phyloP scores from a whole-genome alignment of 2,329 filamentous ascomycete genomes.

The Aspergillus calidoustus region DNA sequence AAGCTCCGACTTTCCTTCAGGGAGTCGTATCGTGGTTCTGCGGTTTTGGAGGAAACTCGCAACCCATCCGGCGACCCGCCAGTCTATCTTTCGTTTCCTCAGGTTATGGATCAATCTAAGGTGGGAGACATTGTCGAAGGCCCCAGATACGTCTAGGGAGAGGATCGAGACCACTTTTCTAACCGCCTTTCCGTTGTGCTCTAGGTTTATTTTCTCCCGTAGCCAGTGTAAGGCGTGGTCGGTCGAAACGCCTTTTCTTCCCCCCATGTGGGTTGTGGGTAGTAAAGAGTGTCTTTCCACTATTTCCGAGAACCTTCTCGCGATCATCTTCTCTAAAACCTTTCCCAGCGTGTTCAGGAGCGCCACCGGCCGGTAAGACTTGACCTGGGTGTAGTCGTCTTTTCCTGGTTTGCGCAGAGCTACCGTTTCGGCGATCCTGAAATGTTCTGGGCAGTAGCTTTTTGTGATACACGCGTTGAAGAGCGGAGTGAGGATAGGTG shows the following conservation, averaged over 20 bases:
- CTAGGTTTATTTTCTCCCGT: not conserved
- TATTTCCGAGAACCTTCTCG: slow-evolving; percentile 21
- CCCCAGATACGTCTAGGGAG: slow-evolving; percentile 13
- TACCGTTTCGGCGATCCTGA: slow-evolving; percentile 11
- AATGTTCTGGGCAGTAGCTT: slow-evolving; percentile 15
- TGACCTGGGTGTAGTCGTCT: slow-evolving; percentile 22
- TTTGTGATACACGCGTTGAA: too few species aligned
- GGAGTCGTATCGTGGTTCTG: too few species aligned
- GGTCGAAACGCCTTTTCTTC: not conserved
- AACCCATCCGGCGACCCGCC: not conserved
- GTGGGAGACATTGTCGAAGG: slow-evolving; percentile 22
- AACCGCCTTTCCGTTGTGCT: slow-evolving; percentile 2
- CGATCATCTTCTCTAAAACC: slow-evolving; percentile 26
- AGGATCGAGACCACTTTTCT: not conserved
- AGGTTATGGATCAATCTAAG: slow-evolving; percentile 19
- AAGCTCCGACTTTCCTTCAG: too few species aligned
- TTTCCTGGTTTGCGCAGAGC: slow-evolving; percentile 28
- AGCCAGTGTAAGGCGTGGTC: slow-evolving; percentile 11
- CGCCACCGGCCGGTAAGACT: too few species aligned
- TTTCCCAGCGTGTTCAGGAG: too few species aligned
- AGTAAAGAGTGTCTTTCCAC: slow-evolving; percentile 16
- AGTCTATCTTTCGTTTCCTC: not conserved
- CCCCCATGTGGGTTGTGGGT: not conserved
- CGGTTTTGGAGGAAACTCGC: not conserved
- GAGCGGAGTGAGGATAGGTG: too few species aligned